Conservation (phyloP, 164 flowering plant genomes). For the grape (Vitis vinifera) region ASM3070453v1 NC_081816.1:24161001-24161500, state of each 20-base stretch:
- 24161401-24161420: constrained; percentile 77
- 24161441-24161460: constrained; percentile 99
- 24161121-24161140: constrained; percentile 84
- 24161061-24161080: constrained; percentile 69
- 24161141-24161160: constrained; percentile 97
- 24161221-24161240: too few relatives aligned
- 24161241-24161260: not conserved
- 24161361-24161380: constrained; percentile 98
- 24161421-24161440: constrained; percentile 84
- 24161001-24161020: not conserved
- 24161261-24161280: not conserved
- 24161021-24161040: not conserved
- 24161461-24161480: constrained; percentile 27
- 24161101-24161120: constrained; percentile 99
- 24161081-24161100: constrained; percentile 90
- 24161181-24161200: not conserved
- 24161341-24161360: constrained; percentile 97
- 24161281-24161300: not conserved
- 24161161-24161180: constrained; percentile 75
- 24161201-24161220: too few relatives aligned
- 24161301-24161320: not conserved
- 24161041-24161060: not conserved
- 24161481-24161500: not conserved
- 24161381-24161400: constrained; percentile 79
- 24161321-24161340: constrained; percentile 8